These are phyloP conservation scores for Echinosophora koreensis DNA, from an alignment of 306 rosid genomes.

Conservation along the genomic window DNA sequence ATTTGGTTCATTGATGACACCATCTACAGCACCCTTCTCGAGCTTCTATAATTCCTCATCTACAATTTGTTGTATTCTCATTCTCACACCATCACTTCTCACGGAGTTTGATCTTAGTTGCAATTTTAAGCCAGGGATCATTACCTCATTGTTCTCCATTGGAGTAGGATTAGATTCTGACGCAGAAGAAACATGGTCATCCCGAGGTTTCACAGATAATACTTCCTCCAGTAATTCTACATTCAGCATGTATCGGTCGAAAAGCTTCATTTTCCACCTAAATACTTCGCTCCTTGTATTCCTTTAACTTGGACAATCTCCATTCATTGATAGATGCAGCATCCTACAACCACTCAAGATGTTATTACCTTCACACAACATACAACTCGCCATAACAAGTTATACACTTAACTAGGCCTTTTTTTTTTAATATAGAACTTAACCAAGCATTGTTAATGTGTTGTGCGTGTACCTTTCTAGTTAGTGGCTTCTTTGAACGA, in stretches of 20 bases:
- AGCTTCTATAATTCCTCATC: slow-evolving; percentile 76
- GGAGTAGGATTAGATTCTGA: slow-evolving; percentile 50
- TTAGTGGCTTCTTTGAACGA: slow-evolving; percentile 83
- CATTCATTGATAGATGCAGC: slow-evolving; percentile 73
- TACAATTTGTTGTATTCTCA: slow-evolving; percentile 68
- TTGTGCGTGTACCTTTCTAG: slow-evolving; percentile 74
- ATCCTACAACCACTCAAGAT: slow-evolving; percentile 61
- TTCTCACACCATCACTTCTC: slow-evolving; percentile 66
- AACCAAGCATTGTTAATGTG: slow-evolving; percentile 19
- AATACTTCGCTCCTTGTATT: slow-evolving; percentile 61
- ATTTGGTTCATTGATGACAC: slow-evolving; percentile 46
- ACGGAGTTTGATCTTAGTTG: slow-evolving; percentile 67
- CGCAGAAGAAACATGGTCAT: slow-evolving; percentile 52
- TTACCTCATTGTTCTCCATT: slow-evolving; percentile 54
- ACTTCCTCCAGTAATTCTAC: slow-evolving; percentile 73
- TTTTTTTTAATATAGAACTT: background rate
- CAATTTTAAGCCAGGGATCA: slow-evolving; percentile 65
- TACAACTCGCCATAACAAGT: slow-evolving; percentile 4
- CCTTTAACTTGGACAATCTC: slow-evolving; percentile 77
- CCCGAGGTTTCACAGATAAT: slow-evolving; percentile 64
- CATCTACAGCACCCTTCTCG: slow-evolving; percentile 52
- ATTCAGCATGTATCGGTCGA: slow-evolving; percentile 74
- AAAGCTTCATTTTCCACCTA: slow-evolving; percentile 78
- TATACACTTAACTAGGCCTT: background rate
- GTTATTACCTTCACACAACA: slow-evolving; percentile 39